Evolutionary conservation across 768 basidiomycete species (phyloP).

Genomic region (Lyophyllum shimeji): DNA sequence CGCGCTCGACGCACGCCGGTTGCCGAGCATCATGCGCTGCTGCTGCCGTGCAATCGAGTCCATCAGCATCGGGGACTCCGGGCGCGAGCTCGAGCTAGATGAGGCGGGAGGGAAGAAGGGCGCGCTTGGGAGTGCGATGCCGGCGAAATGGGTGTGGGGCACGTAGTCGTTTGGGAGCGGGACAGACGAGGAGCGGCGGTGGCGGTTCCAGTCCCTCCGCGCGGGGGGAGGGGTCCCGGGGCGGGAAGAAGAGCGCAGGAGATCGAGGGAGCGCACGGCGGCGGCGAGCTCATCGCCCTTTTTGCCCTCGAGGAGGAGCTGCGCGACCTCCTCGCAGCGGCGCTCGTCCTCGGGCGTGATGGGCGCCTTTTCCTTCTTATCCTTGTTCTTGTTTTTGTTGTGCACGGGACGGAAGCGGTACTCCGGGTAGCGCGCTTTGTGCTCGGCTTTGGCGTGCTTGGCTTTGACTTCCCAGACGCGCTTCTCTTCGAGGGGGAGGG

Average conservation of each 20-base stretch:
- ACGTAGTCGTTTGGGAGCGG: constrained; percentile 50
- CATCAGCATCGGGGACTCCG: constrained; percentile 46
- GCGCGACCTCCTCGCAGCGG: constrained; percentile 67
- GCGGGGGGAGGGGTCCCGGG: too few relatives aligned
- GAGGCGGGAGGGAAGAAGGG: constrained; percentile 34
- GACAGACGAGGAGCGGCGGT: constrained; percentile 62
- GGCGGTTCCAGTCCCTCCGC: constrained; percentile 21
- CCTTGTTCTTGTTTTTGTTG: constrained; percentile 47
- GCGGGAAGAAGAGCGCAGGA: constrained; percentile 26
- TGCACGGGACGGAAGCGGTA: constrained; percentile 59
- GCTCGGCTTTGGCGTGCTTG: constrained; percentile 71
- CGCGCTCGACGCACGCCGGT: constrained; percentile 51
- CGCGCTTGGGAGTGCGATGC: constrained; percentile 43
- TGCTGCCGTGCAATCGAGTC: constrained; percentile 41
- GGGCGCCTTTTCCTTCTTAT: constrained; percentile 34
- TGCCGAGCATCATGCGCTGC: constrained; percentile 39
- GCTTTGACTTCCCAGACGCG: constrained; percentile 72
- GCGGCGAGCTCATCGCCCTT: constrained; percentile 68
- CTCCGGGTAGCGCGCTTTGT: constrained; percentile 67
- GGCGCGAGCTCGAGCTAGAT: constrained; percentile 19
- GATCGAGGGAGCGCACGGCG: constrained; percentile 57
- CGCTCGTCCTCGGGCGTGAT: constrained; percentile 56
- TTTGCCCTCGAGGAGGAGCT: constrained; percentile 64
- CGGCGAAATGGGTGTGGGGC: constrained; percentile 23
- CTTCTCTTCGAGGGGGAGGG: constrained; percentile 70